A percentile compares a stretch with the other conserved stretches of the same genome.
phyloP scores from a whole-genome alignment of 1,139 yeast genomes.

The Taphrina sp. region DNA sequence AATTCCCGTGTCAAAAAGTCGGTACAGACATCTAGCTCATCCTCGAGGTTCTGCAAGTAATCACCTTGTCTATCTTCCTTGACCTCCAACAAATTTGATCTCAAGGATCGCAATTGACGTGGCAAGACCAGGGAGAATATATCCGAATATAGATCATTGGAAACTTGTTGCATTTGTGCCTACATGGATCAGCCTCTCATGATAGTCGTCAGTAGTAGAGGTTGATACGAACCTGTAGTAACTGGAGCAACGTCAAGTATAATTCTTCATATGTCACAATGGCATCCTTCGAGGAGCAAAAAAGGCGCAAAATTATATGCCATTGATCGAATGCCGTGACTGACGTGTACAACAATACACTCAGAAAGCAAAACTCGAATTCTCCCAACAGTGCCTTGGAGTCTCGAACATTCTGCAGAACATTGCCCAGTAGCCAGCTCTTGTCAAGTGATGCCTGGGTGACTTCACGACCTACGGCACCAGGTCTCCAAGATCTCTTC shows the following conservation, averaged over 20 bases:
- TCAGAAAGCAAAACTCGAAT: slow-evolving; percentile 47
- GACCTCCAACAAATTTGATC: slow-evolving; percentile 3
- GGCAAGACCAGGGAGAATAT: slow-evolving; percentile 18
- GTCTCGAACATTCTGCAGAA: slow-evolving; percentile 36
- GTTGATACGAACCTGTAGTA: slow-evolving; percentile 25
- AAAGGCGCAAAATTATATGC: slow-evolving; percentile 47
- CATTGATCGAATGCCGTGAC: slow-evolving; percentile 52
- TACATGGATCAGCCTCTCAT: background rate
- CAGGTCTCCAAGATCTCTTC: slow-evolving; percentile 45
- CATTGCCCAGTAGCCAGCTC: slow-evolving; percentile 48
- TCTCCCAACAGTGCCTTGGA: slow-evolving; percentile 46
- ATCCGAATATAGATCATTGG: slow-evolving; percentile 16
- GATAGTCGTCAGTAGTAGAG: too few relatives aligned
- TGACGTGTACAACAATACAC: slow-evolving; percentile 48
- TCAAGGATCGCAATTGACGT: background rate
- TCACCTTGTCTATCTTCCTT: background rate
- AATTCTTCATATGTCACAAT: background rate
- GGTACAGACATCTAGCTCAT: slow-evolving; percentile 4
- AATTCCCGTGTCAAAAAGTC: slow-evolving; percentile 5
- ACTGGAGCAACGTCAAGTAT: background rate
- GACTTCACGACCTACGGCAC: slow-evolving; percentile 43
- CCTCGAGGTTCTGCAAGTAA: background rate
- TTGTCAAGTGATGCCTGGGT: slow-evolving; percentile 50
- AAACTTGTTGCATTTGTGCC: slow-evolving; percentile 26
- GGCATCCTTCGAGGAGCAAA: slow-evolving; percentile 7